Base-by-base conservation (phyloP, 176 grass and related monocot species). In the Oryza nivara region DNA sequence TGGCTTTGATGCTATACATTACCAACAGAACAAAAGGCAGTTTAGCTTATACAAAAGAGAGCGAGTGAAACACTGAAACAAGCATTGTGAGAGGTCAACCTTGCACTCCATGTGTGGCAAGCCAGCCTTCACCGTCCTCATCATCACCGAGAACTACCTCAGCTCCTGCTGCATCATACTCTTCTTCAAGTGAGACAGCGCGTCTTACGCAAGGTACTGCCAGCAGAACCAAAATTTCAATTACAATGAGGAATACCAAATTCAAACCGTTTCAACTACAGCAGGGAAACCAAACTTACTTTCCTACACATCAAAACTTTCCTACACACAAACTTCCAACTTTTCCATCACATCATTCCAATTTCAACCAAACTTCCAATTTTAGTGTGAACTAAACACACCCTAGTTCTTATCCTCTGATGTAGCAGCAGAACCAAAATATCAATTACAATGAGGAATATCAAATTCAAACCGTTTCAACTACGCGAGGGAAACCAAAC, bases 61-160 rank as follows among this genome's bases (percentile, higher is more conserved):
- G 11, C 32, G 75, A 5, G 15, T 20, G 9, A 44, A 71, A 76
- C 11, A 11, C 11, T 20, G 9, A 44, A 71, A 76, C 12, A 40
- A 66, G 4, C 22, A 67, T 69, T 66, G 30, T 58, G 56, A 70
- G 73, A 79, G 20, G 60, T 69, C 19, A 38, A 98, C 96, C 93
- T 86, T 94, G 91, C 81, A 86, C 88, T 13, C 91, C 93, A 79
- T 99, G 96, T 75, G 93, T 99, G 3, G 96, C 96, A n/a, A 99
- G 74, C 96, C 96, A 99, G 38, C 91, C 93, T 83, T 95, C 91
- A 0, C 85, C 85, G 19, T 91, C 86, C 11, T 91, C 91, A 4
- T 94, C 92, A 3, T 88, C 89, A 82, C 92, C 90, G 1, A 99
- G 87, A 81, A 99, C 88, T 66, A 92, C 83, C 80, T 99, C 96